A percentile compares a stretch with the other conserved stretches of the same genome.
These are phyloP conservation scores for Calonectria hongkongensis DNA, from an alignment of 2,329 filamentous ascomycete species.

Conservation along the genomic window DNA sequence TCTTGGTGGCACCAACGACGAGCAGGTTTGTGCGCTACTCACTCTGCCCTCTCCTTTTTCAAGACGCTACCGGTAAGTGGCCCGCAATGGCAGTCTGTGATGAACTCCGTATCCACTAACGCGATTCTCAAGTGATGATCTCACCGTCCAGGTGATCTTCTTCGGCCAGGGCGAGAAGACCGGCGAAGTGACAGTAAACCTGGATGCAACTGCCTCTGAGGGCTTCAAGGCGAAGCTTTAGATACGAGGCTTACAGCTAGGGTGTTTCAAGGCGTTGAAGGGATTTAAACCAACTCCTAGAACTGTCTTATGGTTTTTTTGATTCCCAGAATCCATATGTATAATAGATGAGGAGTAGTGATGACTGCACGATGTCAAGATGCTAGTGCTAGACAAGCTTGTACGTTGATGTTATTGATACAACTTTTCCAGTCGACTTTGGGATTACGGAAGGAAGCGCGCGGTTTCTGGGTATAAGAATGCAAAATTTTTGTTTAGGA, in stretches of 20 bases:
- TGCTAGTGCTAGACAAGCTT: conserved; percentile 25
- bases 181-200: conserved; percentile 88
- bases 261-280: conserved; percentile 50
- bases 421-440: background rate
- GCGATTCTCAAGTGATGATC: conserved; percentile 81
- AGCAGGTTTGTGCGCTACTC: conserved; percentile 93
- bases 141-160: conserved; percentile 99
- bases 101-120: conserved; percentile 22
- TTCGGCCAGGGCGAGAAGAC: conserved; percentile 88
- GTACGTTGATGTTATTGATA: conserved; percentile 6
- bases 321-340: conserved; percentile 32
- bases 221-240: conserved; percentile 65
- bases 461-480: background rate
- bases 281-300: conserved; percentile 28
- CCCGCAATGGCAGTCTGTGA: too few species aligned
- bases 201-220: conserved; percentile 84
- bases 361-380: conserved; percentile 16
- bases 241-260: background rate
- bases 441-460: conserved; percentile 1
- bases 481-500: background rate
- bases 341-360: conserved; percentile 30
- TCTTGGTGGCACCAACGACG: conserved; percentile 92
- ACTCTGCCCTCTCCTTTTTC: conserved; percentile 95
- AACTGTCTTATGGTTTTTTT: conserved; percentile 30
- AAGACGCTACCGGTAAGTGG: conserved; percentile 85